Conservation (phyloP, 805 yeast species). For the Pichia gijzeniarum region DNA sequence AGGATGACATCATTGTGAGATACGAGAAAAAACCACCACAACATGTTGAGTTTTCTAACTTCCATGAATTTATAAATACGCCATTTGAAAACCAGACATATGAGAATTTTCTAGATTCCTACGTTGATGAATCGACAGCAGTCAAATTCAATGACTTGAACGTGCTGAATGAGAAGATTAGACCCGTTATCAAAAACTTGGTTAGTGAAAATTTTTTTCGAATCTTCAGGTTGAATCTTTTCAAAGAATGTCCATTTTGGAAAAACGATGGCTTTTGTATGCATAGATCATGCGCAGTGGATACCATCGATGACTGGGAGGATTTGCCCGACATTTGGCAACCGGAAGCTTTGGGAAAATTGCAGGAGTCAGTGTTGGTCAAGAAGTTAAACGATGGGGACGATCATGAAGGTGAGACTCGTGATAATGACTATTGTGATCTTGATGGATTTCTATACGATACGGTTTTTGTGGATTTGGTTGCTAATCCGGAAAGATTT, state of each 20-base stretch:
- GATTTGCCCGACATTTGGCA: conserved; percentile 68
- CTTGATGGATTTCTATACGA: conserved; percentile 51
- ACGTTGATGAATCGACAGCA: conserved; percentile 26
- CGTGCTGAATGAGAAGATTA: conserved; percentile 42
- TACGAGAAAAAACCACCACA: conserved; percentile 18
- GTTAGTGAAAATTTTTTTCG: conserved; percentile 77
- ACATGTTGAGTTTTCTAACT: conserved; percentile 17
- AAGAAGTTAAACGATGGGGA: conserved; percentile 30
- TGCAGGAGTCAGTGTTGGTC: conserved; percentile 33
- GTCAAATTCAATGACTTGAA: conserved; percentile 42
- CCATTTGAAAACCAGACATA: conserved; percentile 24
- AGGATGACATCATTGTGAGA: conserved; percentile 9
- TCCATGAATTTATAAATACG: conserved; percentile 28
- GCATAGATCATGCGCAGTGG: conserved; percentile 85
- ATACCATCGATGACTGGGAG: conserved; percentile 67
- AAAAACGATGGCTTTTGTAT: conserved; percentile 77
- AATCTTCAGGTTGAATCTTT: conserved; percentile 79
- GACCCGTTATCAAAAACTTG: conserved; percentile 51
- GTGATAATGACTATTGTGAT: conserved; percentile 56
- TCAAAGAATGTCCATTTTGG: conserved; percentile 82
- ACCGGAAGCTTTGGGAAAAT: conserved; percentile 60
- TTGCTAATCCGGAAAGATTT: conserved; percentile 89
- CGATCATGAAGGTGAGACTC: conserved; percentile 9
- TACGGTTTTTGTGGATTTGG: conserved; percentile 78
- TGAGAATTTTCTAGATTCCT: conserved; percentile 16